Conservation (phyloP, 345 rosid genomes). For the Lepidium didymum region DNA sequence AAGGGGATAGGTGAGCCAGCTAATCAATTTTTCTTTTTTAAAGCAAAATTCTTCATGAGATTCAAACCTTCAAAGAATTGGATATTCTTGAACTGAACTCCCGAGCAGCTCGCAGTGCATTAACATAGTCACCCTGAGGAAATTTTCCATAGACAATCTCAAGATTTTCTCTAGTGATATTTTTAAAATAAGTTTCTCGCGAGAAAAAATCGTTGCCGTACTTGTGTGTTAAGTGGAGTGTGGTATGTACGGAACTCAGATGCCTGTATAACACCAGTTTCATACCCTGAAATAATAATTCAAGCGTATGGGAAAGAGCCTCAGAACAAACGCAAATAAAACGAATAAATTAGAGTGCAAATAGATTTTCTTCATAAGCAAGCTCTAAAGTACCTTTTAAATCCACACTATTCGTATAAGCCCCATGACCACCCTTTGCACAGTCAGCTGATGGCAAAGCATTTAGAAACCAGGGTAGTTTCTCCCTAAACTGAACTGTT, state of each 20-base stretch:
- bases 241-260: constrained; percentile 94
- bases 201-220: constrained; percentile 17
- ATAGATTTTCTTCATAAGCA: background rate
- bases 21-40: background rate
- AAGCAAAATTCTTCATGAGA: background rate
- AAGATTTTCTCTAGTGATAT: constrained; percentile 1
- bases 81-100: constrained; percentile 76
- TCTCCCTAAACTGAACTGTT: constrained; percentile 68
- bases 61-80: constrained; percentile 59
- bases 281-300: constrained; percentile 52
- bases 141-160: constrained; percentile 11
- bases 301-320: background rate
- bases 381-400: constrained; percentile 44
- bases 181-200: background rate
- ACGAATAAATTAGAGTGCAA: background rate
- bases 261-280: constrained; percentile 72
- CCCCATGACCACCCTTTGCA: constrained; percentile 99
- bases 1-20: background rate
- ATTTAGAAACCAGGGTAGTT: constrained; percentile 86
- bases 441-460: constrained; percentile 98
- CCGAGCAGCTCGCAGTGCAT: constrained; percentile 79
- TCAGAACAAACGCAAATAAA: constrained; percentile 41
- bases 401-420: constrained; percentile 79
- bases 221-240: constrained; percentile 87
- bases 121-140: constrained; percentile 74